Percentiles rank a stretch among this genome's conserved stretches.
Conservation (phyloP, 331 rosid species). For the Dryas integrifolia region DNA sequence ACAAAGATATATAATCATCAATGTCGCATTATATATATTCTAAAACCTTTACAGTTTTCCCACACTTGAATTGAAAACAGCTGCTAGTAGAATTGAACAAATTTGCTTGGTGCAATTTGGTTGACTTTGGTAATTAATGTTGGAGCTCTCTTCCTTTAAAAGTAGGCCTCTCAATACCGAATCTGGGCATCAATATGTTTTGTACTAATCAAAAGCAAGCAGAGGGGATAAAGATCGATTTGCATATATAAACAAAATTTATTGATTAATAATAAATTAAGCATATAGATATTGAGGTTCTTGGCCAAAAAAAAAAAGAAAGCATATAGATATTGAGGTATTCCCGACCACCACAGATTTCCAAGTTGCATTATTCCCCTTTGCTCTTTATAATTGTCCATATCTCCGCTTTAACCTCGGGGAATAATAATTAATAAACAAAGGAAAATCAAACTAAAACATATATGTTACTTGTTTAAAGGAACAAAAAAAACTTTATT, state of each 20-base stretch:
- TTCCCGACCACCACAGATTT: slow-evolving; percentile 37
- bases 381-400: slow-evolving; percentile 27
- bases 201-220: background rate
- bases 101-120: slow-evolving; percentile 13
- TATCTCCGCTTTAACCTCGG: slow-evolving; percentile 20
- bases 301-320: no score
- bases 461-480: background rate
- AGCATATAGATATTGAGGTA: background rate
- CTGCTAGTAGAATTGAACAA: background rate
- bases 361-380: slow-evolving; percentile 41
- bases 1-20: no score
- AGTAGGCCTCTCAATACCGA: slow-evolving; percentile 43
- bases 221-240: background rate
- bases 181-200: slow-evolving; percentile 29
- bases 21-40: no score
- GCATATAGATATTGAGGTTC: background rate
- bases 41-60: no score
- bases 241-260: background rate
- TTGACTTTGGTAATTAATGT: slow-evolving; percentile 22
- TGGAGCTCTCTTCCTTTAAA: slow-evolving; percentile 28
- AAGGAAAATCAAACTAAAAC: background rate
- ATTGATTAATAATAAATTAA: background rate
- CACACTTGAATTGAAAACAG: background rate
- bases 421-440: slow-evolving; percentile 11
- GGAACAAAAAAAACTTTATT: background rate